Base-by-base conservation (phyloP, 1,139 yeast genomes). In the Lodderomyces metapsilosis region DNA sequence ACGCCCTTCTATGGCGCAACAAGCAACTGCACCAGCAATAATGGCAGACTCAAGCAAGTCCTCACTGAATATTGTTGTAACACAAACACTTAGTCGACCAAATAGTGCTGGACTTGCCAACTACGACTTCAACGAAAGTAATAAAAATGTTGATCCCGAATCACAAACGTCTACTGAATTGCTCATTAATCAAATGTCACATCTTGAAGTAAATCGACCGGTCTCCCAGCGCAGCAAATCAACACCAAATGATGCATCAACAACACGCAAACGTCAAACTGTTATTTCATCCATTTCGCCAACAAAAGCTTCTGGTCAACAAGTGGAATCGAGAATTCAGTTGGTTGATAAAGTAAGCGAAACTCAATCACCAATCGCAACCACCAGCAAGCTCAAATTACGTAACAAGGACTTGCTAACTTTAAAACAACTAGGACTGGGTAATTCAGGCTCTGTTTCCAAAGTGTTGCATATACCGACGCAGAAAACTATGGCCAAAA, bases 401-500 rank as follows among this genome's bases (percentile, higher is more conserved):
- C 72, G 76, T 43, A 81, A 75, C 47, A 78, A 80, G 37, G 97
- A 92, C 56, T 66, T 94, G 35, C 77, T 88, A 17, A 79, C 82
- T 22, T 62, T 92, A 42, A 83, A 87, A 47, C 83, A 82, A 49
- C 72, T 92, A 44, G 99, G 99, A 9, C 76, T 88, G 24, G 99
- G 99, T 6, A 91, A 88, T 59, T 88, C 96, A 11, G 99, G 99
- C 2, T 82, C 89, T 1, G 99, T 92, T 3, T 74, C 88, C 40
- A 88, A 89, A 58, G 94, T 89, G 11, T 66, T 88, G 42, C 98
- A 92, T 62, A 75, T 87, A 3, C 97, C 98, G 13, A 82, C 92
- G 4, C 88, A 91, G 49, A 82, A 81, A 43, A 78, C 85, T 33
- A 88, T 94, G 89, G 98, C 98, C 12, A 83, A 88, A 52, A 92